A percentile compares a stretch with the other conserved stretches of the same genome.
Conservation (phyloP, 805 yeast genomes). For the Kregervanrija delftensis region DNA sequence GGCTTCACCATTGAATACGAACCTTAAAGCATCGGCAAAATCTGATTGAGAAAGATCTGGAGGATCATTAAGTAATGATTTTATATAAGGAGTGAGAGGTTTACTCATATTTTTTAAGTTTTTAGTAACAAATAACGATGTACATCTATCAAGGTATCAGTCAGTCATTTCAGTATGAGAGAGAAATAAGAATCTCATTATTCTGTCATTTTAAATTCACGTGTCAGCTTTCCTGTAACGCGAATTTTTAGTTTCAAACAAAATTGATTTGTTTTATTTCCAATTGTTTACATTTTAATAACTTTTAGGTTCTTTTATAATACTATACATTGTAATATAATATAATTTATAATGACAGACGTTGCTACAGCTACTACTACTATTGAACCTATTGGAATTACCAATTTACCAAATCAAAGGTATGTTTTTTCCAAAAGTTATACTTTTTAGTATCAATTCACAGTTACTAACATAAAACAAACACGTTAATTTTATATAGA, state of each 20-base stretch:
- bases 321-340: neutral
- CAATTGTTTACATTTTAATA: no score
- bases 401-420: constrained; percentile 72
- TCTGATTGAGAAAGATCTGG: constrained; percentile 60
- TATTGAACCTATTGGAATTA: constrained; percentile 57
- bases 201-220: no score
- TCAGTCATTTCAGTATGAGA: no score
- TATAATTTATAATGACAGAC: constrained; percentile 17
- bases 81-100: constrained; percentile 49
- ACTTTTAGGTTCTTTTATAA: no score
- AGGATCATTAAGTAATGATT: constrained; percentile 54
- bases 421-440: constrained; percentile 23
- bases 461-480: neutral
- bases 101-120: constrained; percentile 10
- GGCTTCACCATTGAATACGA: constrained; percentile 54
- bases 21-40: constrained; percentile 52
- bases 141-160: no score
- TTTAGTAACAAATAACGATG: neutral
- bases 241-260: no score
- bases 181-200: no score
- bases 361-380: constrained; percentile 7
- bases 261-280: no score
- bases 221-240: no score
- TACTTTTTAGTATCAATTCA: neutral
- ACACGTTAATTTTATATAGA: constrained; percentile 25